Evolutionary conservation across 805 yeast genomes (phyloP), one percentile per base, ranked within the genome.

Genomic region (Ogataea paraovalis): DNA sequence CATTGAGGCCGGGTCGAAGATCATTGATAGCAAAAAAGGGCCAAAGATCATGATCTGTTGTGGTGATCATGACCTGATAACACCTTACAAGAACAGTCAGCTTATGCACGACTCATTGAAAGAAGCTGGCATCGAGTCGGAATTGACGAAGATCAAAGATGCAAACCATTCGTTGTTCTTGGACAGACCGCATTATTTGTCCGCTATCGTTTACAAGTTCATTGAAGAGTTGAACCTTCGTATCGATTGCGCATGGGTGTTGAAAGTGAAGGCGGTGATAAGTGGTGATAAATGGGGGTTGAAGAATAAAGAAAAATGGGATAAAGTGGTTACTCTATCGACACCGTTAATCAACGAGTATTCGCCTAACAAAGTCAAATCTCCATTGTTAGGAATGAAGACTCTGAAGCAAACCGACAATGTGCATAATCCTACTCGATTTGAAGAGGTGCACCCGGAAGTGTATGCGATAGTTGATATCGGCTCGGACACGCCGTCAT

Each of bases 221-320:
- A 58, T 85, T 14, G 78, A 75, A 46, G 67, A 57, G 44, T 64
- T 72, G 22, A 60, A 71, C 2, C 66, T 77, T 43, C 76, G 82
- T 54, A 71, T 86, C 32, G 78, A 82, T 19, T 79, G 85, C 22
- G 78, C 86, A 2, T 85, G 91, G 91, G 88, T 83, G 42, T 70
- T 85, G 44, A 73, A 77, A 51, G 72, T 80, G 16, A 78, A 80
- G 56, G 86, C 86, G 2, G 74, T 78, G 44, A 73, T 80, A 13
- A 75, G 80, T 22, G 85, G 85, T 2, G 85, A 79, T 56, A 85
- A 86, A 64, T 86, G 92, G 92, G 87, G 89, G 20, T 65, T 86
- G 52, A 85, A 85, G 63, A 86, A 85, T 58, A 86, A 83, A 59
- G 74, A 71, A 50, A 86, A 85, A 61, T 86, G 94, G 92, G 72